Evolutionary conservation across 352 stramenopile genomes (phyloP).

Genomic region (Phytophthora pseudosyringae): DNA sequence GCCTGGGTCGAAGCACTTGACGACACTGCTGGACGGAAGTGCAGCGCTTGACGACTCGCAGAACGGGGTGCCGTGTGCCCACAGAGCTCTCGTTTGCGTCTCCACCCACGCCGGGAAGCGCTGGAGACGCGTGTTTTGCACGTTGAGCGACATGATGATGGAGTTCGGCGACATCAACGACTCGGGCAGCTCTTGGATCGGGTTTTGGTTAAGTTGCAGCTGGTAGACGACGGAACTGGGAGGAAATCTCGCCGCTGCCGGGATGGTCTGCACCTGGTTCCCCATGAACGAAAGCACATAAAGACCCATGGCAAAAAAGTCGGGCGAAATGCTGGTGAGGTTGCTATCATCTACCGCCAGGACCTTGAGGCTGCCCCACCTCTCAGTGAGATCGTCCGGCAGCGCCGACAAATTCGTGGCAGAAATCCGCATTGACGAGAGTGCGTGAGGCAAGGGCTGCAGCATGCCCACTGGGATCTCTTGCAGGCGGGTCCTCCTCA

Average conservation of each 20-base stretch:
- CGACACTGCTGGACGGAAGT: background rate
- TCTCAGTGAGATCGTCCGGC: background rate
- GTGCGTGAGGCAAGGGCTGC: background rate
- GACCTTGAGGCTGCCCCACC: background rate
- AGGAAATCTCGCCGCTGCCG: background rate
- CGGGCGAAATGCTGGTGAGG: background rate
- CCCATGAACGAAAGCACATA: background rate
- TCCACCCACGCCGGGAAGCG: background rate
- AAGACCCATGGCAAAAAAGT: background rate
- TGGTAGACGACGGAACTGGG: background rate
- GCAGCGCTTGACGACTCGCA: background rate
- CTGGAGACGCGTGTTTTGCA: background rate
- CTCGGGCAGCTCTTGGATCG: background rate
- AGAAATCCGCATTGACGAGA: background rate
- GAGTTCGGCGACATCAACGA: constrained; percentile 1
- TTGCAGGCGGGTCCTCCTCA: background rate
- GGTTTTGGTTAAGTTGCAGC: background rate
- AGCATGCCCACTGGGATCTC: background rate
- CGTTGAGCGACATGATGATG: background rate
- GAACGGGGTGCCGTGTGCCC: background rate
- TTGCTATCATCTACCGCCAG: background rate
- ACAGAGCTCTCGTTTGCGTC: background rate
- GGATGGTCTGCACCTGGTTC: background rate
- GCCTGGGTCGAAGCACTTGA: background rate
- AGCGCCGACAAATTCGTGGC: background rate